A percentile compares a stretch with the other conserved stretches of the same genome.
Evolutionary conservation across 1,139 yeast species (phyloP).

Genomic region (Taphrina sp.): DNA sequence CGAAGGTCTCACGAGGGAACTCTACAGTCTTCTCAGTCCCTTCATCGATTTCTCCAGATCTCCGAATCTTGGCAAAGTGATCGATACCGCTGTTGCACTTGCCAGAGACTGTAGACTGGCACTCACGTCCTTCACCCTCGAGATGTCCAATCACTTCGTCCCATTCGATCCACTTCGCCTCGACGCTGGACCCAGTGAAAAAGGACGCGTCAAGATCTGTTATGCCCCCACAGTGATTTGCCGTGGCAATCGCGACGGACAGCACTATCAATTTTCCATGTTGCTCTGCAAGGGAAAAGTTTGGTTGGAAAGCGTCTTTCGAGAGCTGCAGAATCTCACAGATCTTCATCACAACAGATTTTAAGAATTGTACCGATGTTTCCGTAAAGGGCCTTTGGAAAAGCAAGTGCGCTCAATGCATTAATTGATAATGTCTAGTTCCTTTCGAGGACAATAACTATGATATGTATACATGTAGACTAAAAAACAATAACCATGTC

Average conservation of each 20-base stretch:
- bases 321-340: constrained; percentile 17
- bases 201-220: constrained; percentile 14
- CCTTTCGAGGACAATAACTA: too few relatives aligned
- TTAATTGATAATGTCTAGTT: too few relatives aligned
- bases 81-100: constrained; percentile 8
- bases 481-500: too few relatives aligned
- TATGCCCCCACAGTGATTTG: constrained; percentile 18
- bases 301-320: constrained; percentile 21
- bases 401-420: too few relatives aligned
- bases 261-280: constrained; percentile 1
- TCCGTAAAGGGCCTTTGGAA: too few relatives aligned
- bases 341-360: too few relatives aligned
- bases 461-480: too few relatives aligned
- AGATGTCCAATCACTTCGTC: constrained; percentile 10
- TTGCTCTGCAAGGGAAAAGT: constrained; percentile 14
- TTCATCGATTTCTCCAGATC: constrained; percentile 1
- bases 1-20: constrained; percentile 9
- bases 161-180: constrained; percentile 3
- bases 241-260: constrained; percentile 12
- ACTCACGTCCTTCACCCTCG: constrained; percentile 19
- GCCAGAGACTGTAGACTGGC: constrained; percentile 27
- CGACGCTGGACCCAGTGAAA: constrained; percentile 19
- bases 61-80: constrained; percentile 6
- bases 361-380: too few relatives aligned
- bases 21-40: constrained; percentile 5